A percentile compares a stretch with the other conserved stretches of the same genome.
phyloP scores from a whole-genome alignment of 2,329 filamentous ascomycete species.

The Domatiomyces catenatus region DNA sequence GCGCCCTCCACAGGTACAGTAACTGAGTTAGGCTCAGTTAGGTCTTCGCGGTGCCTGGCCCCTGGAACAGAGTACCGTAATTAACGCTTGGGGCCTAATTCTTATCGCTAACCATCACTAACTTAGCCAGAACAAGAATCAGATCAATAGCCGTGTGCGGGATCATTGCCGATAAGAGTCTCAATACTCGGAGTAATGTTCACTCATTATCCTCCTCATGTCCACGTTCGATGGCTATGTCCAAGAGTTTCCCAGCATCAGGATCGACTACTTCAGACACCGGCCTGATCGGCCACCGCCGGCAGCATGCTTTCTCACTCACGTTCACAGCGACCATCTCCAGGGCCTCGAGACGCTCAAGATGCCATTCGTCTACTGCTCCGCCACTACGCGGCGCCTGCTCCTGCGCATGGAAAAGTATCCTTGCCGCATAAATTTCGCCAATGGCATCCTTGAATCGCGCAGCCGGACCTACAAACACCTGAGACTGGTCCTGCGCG shows the following conservation, averaged over 20 bases:
- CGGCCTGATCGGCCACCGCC: conserved; percentile 42
- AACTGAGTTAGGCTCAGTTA: too few relatives aligned
- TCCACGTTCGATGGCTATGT: conserved; percentile 63
- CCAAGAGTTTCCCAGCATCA: conserved; percentile 63
- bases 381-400: conserved; percentile 63
- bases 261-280: conserved; percentile 67
- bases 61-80: too few relatives aligned
- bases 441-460: conserved; percentile 59
- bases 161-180: not conserved
- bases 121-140: too few relatives aligned
- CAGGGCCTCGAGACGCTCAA: conserved; percentile 60
- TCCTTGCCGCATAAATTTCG: conserved; percentile 66
- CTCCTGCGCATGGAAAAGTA: conserved; percentile 66
- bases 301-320: conserved; percentile 74
- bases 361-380: conserved; percentile 81
- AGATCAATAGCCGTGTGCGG: too few relatives aligned
- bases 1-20: too few relatives aligned
- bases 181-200: too few relatives aligned
- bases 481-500: conserved; percentile 56
- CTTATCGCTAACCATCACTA: too few relatives aligned
- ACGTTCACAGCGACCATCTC: conserved; percentile 85
- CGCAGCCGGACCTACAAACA: conserved; percentile 62
- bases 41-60: too few relatives aligned
- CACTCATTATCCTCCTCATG: conserved; percentile 42
- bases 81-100: too few relatives aligned